These are phyloP conservation scores for Pedinophyceae sp. DNA, from an alignment of 139 green algal species.

Conservation along the genomic window DNA sequence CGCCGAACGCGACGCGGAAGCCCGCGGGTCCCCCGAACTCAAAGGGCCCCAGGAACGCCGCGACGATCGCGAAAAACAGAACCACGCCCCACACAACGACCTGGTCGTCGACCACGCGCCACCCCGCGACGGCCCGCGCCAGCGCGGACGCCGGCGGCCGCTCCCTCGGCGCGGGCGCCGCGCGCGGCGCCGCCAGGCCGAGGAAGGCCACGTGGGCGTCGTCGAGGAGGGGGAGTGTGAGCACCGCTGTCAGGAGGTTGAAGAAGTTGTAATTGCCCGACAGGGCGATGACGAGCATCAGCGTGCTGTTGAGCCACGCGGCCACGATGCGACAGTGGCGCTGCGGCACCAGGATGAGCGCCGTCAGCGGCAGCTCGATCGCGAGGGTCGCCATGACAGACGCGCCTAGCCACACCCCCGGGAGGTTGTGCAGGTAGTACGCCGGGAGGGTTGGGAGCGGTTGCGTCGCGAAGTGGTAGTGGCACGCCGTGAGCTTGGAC, in stretches of 20 bases:
- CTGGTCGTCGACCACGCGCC: background rate
- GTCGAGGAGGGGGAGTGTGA: conserved; percentile 2
- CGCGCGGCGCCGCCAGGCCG: background rate
- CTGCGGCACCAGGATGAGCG: conserved; percentile 14
- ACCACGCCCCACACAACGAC: background rate
- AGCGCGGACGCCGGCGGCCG: background rate
- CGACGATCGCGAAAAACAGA: background rate
- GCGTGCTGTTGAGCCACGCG: conserved; percentile 3
- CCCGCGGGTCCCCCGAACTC: background rate
- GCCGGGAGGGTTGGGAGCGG: conserved; percentile 13
- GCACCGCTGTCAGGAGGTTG: conserved; percentile 16
- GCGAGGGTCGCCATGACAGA: conserved; percentile 8
- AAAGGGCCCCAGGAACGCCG: background rate
- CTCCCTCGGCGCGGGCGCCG: background rate
- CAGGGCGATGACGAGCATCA: conserved; percentile 11
- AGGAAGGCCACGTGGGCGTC: background rate
- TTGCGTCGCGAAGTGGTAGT: conserved; percentile 25
- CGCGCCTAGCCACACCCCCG: background rate
- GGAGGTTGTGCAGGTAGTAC: conserved; percentile 5
- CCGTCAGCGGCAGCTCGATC: conserved; percentile 10
- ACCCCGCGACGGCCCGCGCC: too few species aligned
- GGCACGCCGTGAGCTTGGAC: conserved; percentile 10
- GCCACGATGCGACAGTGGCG: background rate
- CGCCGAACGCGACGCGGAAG: background rate
- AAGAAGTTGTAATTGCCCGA: conserved; percentile 25